phyloP scores from a whole-genome alignment of 768 basidiomycete species.

The Termitomyces titanicus region DNA sequence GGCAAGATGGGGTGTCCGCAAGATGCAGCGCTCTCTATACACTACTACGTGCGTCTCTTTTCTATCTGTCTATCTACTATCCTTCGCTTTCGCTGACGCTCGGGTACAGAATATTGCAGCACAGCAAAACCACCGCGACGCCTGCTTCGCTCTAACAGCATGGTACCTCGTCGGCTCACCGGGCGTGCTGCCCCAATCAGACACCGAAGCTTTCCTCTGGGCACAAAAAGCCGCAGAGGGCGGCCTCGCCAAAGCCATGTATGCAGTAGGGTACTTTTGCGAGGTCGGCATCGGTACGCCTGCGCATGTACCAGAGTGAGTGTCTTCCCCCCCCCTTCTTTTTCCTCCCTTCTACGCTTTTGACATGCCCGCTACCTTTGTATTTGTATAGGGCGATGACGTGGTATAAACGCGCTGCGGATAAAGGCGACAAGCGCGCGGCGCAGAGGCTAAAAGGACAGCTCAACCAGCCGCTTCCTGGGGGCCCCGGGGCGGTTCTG shows the following conservation, averaged over 20 bases:
- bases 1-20: slow-evolving; percentile 98
- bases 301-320: slow-evolving; percentile 9
- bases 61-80: slow-evolving; percentile 1
- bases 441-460: slow-evolving; percentile 72
- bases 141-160: slow-evolving; percentile 96
- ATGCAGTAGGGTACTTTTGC: slow-evolving; percentile 95
- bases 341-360: no score
- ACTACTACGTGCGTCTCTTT: slow-evolving; percentile 87
- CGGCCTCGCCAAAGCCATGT: slow-evolving; percentile 93
- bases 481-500: slow-evolving; percentile 59
- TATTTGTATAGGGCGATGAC: slow-evolving; percentile 70
- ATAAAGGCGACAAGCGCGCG: slow-evolving; percentile 92
- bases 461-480: slow-evolving; percentile 53
- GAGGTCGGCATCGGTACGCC: slow-evolving; percentile 53
- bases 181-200: slow-evolving; percentile 95
- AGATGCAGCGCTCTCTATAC: slow-evolving; percentile 94
- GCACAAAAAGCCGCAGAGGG: slow-evolving; percentile 92
- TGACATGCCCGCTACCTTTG: no score
- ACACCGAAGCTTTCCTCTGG: slow-evolving; percentile 98
- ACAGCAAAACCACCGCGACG: slow-evolving; percentile 94
- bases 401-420: slow-evolving; percentile 90
- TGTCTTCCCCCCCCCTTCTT: not conserved
- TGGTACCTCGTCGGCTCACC: slow-evolving; percentile 99
- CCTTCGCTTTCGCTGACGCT: slow-evolving; percentile 6
- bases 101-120: slow-evolving; percentile 89